Conservation (phyloP, 257 asterid genomes). For the Leptodermis oblonga region DNA sequence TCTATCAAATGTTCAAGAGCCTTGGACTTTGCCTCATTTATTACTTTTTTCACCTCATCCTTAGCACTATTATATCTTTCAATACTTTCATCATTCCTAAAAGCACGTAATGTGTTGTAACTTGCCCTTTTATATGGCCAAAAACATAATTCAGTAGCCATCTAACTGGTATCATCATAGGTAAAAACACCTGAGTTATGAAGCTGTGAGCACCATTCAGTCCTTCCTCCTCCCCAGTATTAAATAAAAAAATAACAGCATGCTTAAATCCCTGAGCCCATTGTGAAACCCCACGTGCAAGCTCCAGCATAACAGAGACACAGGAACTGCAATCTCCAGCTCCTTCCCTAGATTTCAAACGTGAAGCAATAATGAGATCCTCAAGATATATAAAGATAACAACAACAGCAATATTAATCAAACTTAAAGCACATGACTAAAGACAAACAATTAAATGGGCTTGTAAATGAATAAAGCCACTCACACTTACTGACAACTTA, state of each 20-base stretch:
- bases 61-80: neutral
- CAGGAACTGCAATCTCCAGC: constrained; percentile 99
- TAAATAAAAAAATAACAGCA: constrained; percentile 77
- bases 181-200: constrained; percentile 72
- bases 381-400: neutral
- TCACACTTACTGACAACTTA: neutral
- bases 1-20: neutral
- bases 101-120: neutral
- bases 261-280: constrained; percentile 98
- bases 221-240: constrained; percentile 99
- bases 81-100: no score
- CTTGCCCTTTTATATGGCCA: neutral
- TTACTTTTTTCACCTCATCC: neutral
- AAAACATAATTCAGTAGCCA: neutral
- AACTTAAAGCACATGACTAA: neutral
- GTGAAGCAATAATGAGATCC: neutral
- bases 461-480: neutral
- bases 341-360: constrained; percentile 63
- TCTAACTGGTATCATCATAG: constrained; percentile 8
- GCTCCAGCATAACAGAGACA: constrained; percentile 96
- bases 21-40: neutral
- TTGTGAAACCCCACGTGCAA: constrained; percentile 95
- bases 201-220: constrained; percentile 97
- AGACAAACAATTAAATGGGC: neutral
- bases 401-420: neutral